Conservation (phyloP, 2,329 filamentous ascomycete genomes). For the Scedosporium boydii region DNA sequence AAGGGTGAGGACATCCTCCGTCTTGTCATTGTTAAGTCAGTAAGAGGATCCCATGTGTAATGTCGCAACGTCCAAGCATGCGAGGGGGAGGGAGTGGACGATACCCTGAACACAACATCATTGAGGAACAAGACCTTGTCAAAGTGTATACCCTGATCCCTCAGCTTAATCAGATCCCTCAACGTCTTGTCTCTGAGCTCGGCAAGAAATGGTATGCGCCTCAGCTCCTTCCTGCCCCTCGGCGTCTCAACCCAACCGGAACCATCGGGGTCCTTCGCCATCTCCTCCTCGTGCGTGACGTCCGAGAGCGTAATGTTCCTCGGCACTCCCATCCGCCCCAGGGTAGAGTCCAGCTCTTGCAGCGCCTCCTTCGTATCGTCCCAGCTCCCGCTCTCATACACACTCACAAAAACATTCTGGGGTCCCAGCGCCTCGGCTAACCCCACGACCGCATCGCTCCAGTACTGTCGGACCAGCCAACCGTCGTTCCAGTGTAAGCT, state of each 20-base stretch:
- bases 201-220: constrained; percentile 62
- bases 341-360: constrained; percentile 40
- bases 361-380: constrained; percentile 58
- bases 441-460: constrained; percentile 50
- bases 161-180: constrained; percentile 43
- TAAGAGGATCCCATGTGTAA: background rate
- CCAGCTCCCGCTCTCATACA: constrained; percentile 60
- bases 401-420: constrained; percentile 57
- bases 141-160: constrained; percentile 38
- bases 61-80: background rate
- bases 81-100: constrained; percentile 8
- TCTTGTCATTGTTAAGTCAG: constrained; percentile 21
- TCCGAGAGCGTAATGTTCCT: constrained; percentile 48
- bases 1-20: constrained; percentile 44
- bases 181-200: constrained; percentile 55
- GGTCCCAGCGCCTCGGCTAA: constrained; percentile 48
- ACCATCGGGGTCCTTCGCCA: constrained; percentile 29
- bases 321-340: constrained; percentile 42
- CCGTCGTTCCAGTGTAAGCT: constrained; percentile 62
- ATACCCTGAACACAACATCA: constrained; percentile 51
- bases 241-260: constrained; percentile 58
- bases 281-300: constrained; percentile 48
- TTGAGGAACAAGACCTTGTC: constrained; percentile 55
- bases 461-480: constrained; percentile 47
- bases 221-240: constrained; percentile 40